Evolutionary conservation across 257 asterid genomes (phyloP), one percentile per base, ranked within the genome.

Genomic region (Petunia secreta): DNA sequence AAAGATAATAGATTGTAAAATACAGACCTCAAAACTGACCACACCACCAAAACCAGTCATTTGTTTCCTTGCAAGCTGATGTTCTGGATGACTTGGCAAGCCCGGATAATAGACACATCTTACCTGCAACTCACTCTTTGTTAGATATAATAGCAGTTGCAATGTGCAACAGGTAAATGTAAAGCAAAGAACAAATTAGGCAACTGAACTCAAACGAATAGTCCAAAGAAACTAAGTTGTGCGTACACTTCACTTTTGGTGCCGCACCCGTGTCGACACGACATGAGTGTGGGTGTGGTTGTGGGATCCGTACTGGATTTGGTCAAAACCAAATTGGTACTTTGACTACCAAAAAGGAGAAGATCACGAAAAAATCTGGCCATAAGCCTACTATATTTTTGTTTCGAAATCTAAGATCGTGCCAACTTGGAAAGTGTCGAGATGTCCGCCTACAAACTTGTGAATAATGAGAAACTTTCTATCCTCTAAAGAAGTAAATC

Each of bases 21-120:
- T 79, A 87, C 97, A 83, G 59, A 91, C 98, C 98, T 94, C 98
- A 87, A 94, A 94, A 64, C 98, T 94, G 82, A 94, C 97, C 78
- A 94, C 98, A 2, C 98, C 98, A 83, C 97, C 98, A 84, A 94
- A 94, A 82, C 97, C 98, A 82, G 81, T 89, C 98, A 94, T 94
- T 88, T 94, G 98, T 85, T 85, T 88, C 89, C 89, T 92, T 67
- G 97, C 98, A 80, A 94, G 90, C 44, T 84, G 63, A 67, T 94
- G 91, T 81, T 94, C 98, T 75, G 97, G 97, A 84, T 94, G 97
- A 88, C 97, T 94, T 82, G 90, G 88, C 90, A 94, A 84, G 85
- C 97, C 97, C 34, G 97, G 97, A 87, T 94, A 94, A 82, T 94
- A 94, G 83, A 94, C 98, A n/a, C 89, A 88, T 6, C 85, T 87